A percentile compares a stretch with the other conserved stretches of the same genome.
phyloP scores from a whole-genome alignment of 1,139 yeast species.

The Geotrichum histeridarum region DNA sequence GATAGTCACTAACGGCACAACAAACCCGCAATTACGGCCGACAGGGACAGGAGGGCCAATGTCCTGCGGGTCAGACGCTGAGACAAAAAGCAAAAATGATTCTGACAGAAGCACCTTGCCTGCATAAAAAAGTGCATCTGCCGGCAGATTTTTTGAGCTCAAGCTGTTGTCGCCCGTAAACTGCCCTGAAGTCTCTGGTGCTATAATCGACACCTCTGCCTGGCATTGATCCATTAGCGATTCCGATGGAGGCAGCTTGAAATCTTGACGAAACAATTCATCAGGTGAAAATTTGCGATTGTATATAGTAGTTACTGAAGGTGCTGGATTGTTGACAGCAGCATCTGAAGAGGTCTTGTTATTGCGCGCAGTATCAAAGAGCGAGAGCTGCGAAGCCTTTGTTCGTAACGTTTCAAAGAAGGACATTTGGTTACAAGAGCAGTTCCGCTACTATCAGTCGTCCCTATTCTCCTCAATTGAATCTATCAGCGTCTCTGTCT shows the following conservation, averaged over 20 bases:
- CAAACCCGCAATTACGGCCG: constrained; percentile 56
- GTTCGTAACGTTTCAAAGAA: constrained; percentile 47
- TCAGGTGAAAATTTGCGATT: constrained; percentile 47
- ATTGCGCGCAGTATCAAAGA: constrained; percentile 37
- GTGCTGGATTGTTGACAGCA: constrained; percentile 26
- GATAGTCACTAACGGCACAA: constrained; percentile 69
- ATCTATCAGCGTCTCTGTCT: not conserved
- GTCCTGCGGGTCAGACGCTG: constrained; percentile 52
- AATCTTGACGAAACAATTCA: constrained; percentile 62
- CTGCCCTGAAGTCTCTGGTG: constrained; percentile 25
- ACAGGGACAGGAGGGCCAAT: constrained; percentile 5
- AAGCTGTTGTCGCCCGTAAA: constrained; percentile 27
- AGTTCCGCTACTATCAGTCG: not conserved
- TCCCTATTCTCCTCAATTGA: not conserved
- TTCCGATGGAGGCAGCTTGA: constrained; percentile 68
- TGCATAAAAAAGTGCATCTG: constrained; percentile 41
- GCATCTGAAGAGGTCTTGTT: constrained; percentile 19
- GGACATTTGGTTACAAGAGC: constrained; percentile 41
- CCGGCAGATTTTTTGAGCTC: constrained; percentile 29
- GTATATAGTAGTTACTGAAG: constrained; percentile 33
- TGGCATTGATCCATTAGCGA: constrained; percentile 58
- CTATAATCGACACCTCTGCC: constrained; percentile 59
- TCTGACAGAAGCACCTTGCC: constrained; percentile 64
- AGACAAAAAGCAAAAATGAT: constrained; percentile 69
- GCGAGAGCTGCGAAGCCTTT: constrained; percentile 44